Evolutionary conservation across 208 protist species (phyloP), one percentile per base, ranked within the genome.

Genomic region (Crithidia thermophila): DNA sequence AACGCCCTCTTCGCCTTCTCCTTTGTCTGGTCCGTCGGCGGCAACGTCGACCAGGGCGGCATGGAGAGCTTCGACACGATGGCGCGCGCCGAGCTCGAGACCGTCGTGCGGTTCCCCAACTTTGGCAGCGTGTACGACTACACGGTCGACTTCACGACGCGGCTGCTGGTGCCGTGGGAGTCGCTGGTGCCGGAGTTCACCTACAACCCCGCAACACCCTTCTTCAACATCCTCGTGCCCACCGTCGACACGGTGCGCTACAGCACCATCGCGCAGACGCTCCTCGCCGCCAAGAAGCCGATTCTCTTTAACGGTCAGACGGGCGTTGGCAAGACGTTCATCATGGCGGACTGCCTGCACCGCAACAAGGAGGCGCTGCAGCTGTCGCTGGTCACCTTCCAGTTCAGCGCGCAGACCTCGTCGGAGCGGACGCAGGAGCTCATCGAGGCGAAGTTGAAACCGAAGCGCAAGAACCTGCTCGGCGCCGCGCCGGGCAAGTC

Each of bases 201-300:
- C 18, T 98, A 97, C 80, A 76, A 91, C 58, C 73, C 78, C 1
- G 70, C 77, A 11, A 81, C 84, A 37, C 96, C 98, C 8, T 99
- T 96, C 86, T 99, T 98, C 79, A 81, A 98, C 70, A 96, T 99
- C 28, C 84, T 99, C 49, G 97, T 99, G 11, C 96, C 98, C 4
- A 99, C 98, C 8, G 81, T 98, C 14, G 98, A 99, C 79, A 98
- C 98, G 21, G 92, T 99, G 47, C 91, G 97, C 30, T 98, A 97
- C 75, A 92, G 90, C 57, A 95, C 85, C 36, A 56, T 99, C n/a
- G 76, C 98, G 9, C 82, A 91, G 78, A 96, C 83, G 18, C 82
- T 98, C 20, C 74, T 99, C 33, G 66, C 87, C 9, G 83, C 72
- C 40, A 79, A 87, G 13, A 92, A 97, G 71, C 94, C 96, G 13